phyloP scores from a whole-genome alignment of 306 rosid species.

The Quercus variabilis region DNA sequence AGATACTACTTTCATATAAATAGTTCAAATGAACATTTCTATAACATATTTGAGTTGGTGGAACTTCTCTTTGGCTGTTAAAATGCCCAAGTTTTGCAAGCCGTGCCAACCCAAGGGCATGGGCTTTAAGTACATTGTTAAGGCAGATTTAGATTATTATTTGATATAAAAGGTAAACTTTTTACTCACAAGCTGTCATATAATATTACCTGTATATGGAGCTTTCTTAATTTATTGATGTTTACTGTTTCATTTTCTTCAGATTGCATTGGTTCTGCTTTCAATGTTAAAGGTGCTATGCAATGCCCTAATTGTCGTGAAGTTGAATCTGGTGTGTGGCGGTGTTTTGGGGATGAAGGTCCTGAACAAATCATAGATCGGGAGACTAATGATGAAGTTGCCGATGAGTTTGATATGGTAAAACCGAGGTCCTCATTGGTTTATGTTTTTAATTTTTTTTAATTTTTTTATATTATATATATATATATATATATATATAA shows the following conservation, averaged over 20 bases:
- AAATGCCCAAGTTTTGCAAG: not conserved
- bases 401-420: conserved; percentile 9
- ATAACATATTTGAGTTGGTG: not conserved
- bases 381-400: not conserved
- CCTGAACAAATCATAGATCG: not conserved
- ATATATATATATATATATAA: too few relatives aligned
- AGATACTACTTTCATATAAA: not conserved
- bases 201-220: not conserved
- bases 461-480: too few relatives aligned
- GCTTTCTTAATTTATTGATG: not conserved
- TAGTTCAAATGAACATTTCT: not conserved
- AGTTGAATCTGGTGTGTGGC: conserved; percentile 11
- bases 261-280: conserved; percentile 30
- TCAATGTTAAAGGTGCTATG: conserved; percentile 19
- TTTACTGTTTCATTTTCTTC: not conserved
- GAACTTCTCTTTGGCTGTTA: not conserved
- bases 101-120: not conserved
- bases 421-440: not conserved
- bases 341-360: not conserved
- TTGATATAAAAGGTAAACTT: not conserved
- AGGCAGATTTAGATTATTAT: not conserved
- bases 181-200: not conserved
- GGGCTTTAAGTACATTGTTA: not conserved
- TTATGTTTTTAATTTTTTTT: not conserved
- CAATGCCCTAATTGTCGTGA: conserved; percentile 20